A percentile compares a stretch with the other conserved stretches of the same genome.
Conservation (phyloP, 2,329 filamentous ascomycete genomes). For the Simplicillium aogashimaense region DNA sequence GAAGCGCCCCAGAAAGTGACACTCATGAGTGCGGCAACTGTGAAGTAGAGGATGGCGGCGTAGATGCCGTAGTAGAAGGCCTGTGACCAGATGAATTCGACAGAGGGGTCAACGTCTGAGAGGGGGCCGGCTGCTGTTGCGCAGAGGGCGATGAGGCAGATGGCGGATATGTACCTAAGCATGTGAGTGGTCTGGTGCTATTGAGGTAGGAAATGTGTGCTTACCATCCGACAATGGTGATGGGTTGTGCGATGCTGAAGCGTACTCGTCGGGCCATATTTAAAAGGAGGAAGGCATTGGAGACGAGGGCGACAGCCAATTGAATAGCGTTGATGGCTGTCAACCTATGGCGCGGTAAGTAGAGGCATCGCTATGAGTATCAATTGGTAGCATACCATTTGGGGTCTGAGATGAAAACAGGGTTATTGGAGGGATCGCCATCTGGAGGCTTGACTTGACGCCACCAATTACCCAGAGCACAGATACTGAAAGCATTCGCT, state of each 20-base stretch:
- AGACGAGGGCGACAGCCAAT: slow-evolving; percentile 62
- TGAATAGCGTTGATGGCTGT: slow-evolving; percentile 69
- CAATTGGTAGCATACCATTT: slow-evolving; percentile 41
- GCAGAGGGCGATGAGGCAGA: slow-evolving; percentile 57
- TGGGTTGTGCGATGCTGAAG: slow-evolving; percentile 72
- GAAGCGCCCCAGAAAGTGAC: slow-evolving; percentile 73
- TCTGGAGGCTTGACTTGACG: slow-evolving; percentile 20
- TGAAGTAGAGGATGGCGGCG: slow-evolving; percentile 68
- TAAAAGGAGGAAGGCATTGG: slow-evolving; percentile 73
- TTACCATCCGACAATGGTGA: slow-evolving; percentile 75
- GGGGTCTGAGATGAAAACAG: slow-evolving; percentile 53
- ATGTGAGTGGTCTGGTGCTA: background rate
- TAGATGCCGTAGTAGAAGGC: slow-evolving; percentile 83
- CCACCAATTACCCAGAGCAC: slow-evolving; percentile 76
- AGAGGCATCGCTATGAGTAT: background rate
- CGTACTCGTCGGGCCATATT: slow-evolving; percentile 77
- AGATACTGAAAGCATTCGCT: slow-evolving; percentile 81
- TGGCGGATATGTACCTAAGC: slow-evolving; percentile 43
- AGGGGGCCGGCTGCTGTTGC: slow-evolving; percentile 55
- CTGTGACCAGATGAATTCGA: slow-evolving; percentile 59
- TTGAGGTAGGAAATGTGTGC: background rate
- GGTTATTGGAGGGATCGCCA: slow-evolving; percentile 16
- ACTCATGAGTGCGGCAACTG: slow-evolving; percentile 67
- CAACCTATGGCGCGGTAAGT: slow-evolving; percentile 36
- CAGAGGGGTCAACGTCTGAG: slow-evolving; percentile 21